Evolutionary conservation across 2,329 filamentous ascomycete species (phyloP), one percentile per base, ranked within the genome.

Genomic region (Pseudogymnoascus sp.): DNA sequence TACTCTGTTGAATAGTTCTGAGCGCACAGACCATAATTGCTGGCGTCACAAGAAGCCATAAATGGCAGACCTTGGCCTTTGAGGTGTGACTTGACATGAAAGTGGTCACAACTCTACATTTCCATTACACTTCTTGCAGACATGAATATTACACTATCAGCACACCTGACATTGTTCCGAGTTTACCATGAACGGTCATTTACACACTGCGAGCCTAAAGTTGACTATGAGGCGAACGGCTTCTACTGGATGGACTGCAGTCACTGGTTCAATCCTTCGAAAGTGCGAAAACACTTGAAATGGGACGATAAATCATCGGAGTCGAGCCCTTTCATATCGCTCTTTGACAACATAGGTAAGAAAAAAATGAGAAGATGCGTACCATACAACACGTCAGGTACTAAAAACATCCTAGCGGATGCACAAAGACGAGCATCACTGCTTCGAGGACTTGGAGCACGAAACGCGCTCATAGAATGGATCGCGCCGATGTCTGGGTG

Each of bases 211-310:
- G 20, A 53, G 14, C 20, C 14, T 25, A 18, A 53, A 4, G 20
- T 53, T 53, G 20, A 15, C 47, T 53, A 6, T 53, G 20, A 53
- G 47, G 47, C 47, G 47, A 53, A 53, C 20, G 20, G 47, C 47
- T 25, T 53, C 47, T 53, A 53, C 47, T 53, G 20, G 47, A 53
- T 25, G 20, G 47, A 53, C 30, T 53, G 30, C 30, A 53, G 47
- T 53, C 47, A 53, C 47, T 53, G 47, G 47, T 53, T 53, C 20
- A 53, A 53, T 53, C 47, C 47, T 53, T 53, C 30, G 20, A 53
- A 53, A 53, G 47, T 53, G 47, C 20, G 47, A 53, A 53, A 25
- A 53, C 47, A 53, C 47, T 53, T 53, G 30, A 25, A 53, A 15
- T 53, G 20, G 47, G 30, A 53, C 20, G 47, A 53, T 53, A 53